Conservation (phyloP, 2,329 filamentous ascomycete species). For the Penicillium fuscoglaucum region DNA sequence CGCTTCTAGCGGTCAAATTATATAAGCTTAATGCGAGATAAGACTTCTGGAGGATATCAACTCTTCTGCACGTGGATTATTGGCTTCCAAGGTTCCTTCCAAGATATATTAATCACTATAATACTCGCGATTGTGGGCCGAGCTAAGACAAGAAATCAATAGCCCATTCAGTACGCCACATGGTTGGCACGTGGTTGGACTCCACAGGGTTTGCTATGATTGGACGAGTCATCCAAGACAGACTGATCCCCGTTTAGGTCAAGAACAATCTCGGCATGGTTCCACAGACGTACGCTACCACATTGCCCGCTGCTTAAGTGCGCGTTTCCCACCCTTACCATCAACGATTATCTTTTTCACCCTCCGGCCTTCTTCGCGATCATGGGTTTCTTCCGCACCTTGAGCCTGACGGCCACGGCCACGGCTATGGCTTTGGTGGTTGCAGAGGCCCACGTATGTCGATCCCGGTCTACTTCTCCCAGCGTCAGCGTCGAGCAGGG, state of each 20-base stretch:
- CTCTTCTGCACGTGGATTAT: not conserved
- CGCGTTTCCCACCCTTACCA: not conserved
- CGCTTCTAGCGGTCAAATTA: not conserved
- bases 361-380: not conserved
- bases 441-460: not conserved
- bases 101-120: not conserved
- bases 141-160: not conserved
- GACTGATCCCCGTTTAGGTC: not conserved
- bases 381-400: not conserved
- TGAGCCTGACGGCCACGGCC: not conserved
- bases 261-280: not conserved
- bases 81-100: not conserved
- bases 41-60: not conserved
- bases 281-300: not conserved
- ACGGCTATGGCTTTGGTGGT: not conserved
- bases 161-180: not conserved
- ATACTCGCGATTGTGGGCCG: not conserved
- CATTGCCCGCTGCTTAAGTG: not conserved
- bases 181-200: not conserved
- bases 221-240: not conserved
- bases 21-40: not conserved
- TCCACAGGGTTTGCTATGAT: not conserved
- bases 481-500: not conserved
- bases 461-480: not conserved
- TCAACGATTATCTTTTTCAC: not conserved